Percentiles rank a stretch among this genome's conserved stretches.
phyloP scores from a whole-genome alignment of 1,284 basidiomycete genomes.

The Rhodotorula sp. region DNA sequence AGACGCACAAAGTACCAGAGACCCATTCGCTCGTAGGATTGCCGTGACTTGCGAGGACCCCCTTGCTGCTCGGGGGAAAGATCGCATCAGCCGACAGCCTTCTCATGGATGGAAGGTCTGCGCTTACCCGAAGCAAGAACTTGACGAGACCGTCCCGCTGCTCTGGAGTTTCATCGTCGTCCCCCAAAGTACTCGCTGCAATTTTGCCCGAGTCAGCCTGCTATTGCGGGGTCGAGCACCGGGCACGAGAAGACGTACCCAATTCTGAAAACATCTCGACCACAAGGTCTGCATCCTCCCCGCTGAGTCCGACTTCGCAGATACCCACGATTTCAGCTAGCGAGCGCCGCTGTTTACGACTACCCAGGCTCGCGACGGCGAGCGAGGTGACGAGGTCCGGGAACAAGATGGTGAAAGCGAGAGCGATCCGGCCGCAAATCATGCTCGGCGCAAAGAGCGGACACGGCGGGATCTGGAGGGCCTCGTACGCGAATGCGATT shows the following conservation, averaged over 20 bases:
- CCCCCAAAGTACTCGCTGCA: not conserved
- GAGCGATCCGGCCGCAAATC: conserved; percentile 11
- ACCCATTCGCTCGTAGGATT: conserved; percentile 8
- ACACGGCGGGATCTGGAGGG: conserved; percentile 11
- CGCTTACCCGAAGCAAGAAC: conserved; percentile 8
- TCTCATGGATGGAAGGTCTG: no score
- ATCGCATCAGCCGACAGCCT: no score
- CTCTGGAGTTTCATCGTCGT: not conserved
- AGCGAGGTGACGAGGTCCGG: conserved; percentile 11
- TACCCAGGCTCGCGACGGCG: not conserved
- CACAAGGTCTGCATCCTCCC: not conserved
- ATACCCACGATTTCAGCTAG: not conserved
- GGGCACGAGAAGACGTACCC: not conserved
- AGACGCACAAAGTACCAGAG: conserved; percentile 1
- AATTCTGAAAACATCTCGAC: conserved; percentile 10
- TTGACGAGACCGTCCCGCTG: conserved; percentile 2
- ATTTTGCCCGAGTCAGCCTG: not conserved
- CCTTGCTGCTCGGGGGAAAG: conserved; percentile 5
- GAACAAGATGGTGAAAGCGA: conserved; percentile 22
- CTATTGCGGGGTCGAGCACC: no score
- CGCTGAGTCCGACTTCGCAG: not conserved
- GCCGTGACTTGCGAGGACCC: not conserved
- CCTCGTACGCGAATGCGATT: conserved; percentile 24
- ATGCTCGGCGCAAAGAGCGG: conserved; percentile 14
- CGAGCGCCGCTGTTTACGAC: not conserved